A percentile compares a stretch with the other conserved stretches of the same genome.
Evolutionary conservation across 768 basidiomycete genomes (phyloP).

Genomic region (Serpula lacrymans): DNA sequence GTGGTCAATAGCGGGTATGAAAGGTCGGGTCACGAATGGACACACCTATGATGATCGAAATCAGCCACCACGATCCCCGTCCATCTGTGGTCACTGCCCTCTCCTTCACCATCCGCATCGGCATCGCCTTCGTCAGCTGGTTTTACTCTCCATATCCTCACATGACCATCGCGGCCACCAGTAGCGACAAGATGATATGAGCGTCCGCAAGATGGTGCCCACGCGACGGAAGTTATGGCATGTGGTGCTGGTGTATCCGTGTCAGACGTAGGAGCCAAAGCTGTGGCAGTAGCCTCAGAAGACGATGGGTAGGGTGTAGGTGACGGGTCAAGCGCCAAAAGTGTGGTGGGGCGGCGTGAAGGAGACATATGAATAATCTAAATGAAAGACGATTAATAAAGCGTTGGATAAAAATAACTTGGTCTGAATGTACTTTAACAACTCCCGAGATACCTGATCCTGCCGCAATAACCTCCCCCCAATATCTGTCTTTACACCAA

Average conservation of each 20-base stretch:
- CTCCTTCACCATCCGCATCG: constrained; percentile 41
- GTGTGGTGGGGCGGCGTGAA: constrained; percentile 60
- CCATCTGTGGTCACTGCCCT: constrained; percentile 52
- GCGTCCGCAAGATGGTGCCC: constrained; percentile 93
- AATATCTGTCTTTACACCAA: constrained; percentile 96
- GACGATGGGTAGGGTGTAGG: constrained; percentile 27
- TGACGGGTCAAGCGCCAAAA: constrained; percentile 53
- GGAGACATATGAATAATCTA: constrained; percentile 75
- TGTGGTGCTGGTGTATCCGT: constrained; percentile 41
- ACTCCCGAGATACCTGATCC: constrained; percentile 68
- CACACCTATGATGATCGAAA: constrained; percentile 81
- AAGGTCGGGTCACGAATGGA: constrained; percentile 5
- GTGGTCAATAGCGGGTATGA: constrained; percentile 3
- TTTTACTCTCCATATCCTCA: constrained; percentile 85
- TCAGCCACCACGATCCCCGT: constrained; percentile 74
- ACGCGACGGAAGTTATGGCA: constrained; percentile 80
- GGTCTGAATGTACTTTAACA: constrained; percentile 69
- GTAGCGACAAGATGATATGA: constrained; percentile 94
- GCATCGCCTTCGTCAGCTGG: constrained; percentile 47
- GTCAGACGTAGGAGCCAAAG: constrained; percentile 22
- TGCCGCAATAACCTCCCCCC: constrained; percentile 88
- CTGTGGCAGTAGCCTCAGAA: constrained; percentile 17
- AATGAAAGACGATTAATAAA: background rate
- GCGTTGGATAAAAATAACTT: background rate
- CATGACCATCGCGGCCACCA: constrained; percentile 81